Base-by-base conservation (phyloP, 306 rosid species). In the Cicer judaicum region DNA sequence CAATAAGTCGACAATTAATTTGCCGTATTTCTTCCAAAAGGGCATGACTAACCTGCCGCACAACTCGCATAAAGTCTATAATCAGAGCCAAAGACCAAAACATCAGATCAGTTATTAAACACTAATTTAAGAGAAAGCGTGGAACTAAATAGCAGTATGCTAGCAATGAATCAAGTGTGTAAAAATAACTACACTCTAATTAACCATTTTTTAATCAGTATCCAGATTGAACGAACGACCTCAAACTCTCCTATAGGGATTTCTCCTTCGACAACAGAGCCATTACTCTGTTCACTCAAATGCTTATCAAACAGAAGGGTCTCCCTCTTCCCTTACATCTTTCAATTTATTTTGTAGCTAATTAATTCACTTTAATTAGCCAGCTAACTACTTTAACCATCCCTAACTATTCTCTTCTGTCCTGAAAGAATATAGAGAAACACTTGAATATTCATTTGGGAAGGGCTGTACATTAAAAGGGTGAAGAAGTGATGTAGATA, bases 1-100 rank as follows among this genome's bases (percentile, higher is more conserved):
- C 98, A 19, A 94, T 90, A 59, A 94, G 98, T 59, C 81, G 81
- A 59, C 75, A 81, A 86, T 94, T 94, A 78, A 91, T 91, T 71
- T 88, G 88, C 82, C 88, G 81, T 79, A 94, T 90, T 86, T 94
- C 98, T 87, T 88, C 95, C 83, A 86, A 70, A 76, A 94, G 95
- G 78, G 91, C 86, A 67, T 86, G 97, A 81, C 83, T 87, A 76
- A 82, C 91, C 98, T 94, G 94, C 86, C 78, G 78, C 65, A 78
- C 9, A 63, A 61, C 70, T 66, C 74, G n/a, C 39, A 15, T 7
- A 50, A 78, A 75, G 21, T 71, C 69, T 64, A 40, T 79, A 67
- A 63, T 64, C 73, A 68, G 84, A 73, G 64, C 39, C 65, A 61
- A 76, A 52, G 18, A 48, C 60, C 13, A 73, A 71, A 18, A 19